These are phyloP conservation scores for Dactylellina leptospora DNA, from an alignment of 2,329 filamentous ascomycete species.

Conservation along the genomic window DNA sequence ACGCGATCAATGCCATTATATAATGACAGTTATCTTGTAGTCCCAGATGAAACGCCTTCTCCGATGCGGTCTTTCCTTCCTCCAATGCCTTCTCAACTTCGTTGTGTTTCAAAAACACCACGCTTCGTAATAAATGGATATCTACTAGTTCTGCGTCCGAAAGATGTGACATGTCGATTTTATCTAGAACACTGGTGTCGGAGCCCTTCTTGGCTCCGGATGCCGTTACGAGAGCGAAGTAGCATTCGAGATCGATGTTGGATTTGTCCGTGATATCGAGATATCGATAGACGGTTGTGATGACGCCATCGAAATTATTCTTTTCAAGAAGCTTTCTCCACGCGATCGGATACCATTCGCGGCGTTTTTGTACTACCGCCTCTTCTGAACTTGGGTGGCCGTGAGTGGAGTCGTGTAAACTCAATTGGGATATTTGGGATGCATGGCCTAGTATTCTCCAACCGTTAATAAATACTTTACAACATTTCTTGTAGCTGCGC, in stretches of 20 bases:
- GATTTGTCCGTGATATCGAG: slow-evolving; percentile 34
- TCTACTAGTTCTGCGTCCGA: slow-evolving; percentile 37
- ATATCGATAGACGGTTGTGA: slow-evolving; percentile 28
- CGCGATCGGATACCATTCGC: slow-evolving; percentile 38
- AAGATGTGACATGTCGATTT: slow-evolving; percentile 34
- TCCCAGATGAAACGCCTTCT: slow-evolving; percentile 18
- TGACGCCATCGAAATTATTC: slow-evolving; percentile 28
- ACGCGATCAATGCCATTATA: slow-evolving; percentile 37
- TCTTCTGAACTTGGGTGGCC: slow-evolving; percentile 32
- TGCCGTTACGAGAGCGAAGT: slow-evolving; percentile 24
- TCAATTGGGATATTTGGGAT: slow-evolving; percentile 8
- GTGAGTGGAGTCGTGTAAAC: background rate
- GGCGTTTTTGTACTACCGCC: slow-evolving; percentile 28
- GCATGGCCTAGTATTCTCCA: slow-evolving; percentile 8
- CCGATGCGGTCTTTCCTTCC: slow-evolving; percentile 30
- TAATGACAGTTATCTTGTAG: slow-evolving; percentile 31
- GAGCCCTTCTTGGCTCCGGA: slow-evolving; percentile 6
- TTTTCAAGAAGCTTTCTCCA: slow-evolving; percentile 46
- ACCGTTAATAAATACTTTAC: no score
- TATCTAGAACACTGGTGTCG: slow-evolving; percentile 23
- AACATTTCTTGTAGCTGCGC: no score
- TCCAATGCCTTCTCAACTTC: slow-evolving; percentile 28
- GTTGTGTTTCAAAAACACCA: slow-evolving; percentile 32
- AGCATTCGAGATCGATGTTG: slow-evolving; percentile 34
- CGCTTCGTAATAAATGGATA: slow-evolving; percentile 24